Evolutionary conservation across 306 rosid genomes (phyloP), one percentile per base, ranked within the genome.

Genomic region (Quercus suber): DNA sequence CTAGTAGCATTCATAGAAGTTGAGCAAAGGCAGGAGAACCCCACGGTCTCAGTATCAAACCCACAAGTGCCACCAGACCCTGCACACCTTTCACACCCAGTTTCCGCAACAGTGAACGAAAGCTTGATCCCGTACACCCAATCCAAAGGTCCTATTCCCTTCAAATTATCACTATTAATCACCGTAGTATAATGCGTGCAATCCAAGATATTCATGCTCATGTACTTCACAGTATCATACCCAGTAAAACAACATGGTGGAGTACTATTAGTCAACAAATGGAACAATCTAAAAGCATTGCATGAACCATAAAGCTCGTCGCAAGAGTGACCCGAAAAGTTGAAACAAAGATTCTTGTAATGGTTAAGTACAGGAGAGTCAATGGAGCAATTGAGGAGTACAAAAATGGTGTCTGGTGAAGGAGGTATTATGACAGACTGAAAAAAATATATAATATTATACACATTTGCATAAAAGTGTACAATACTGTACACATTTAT

Each of bases 281-380:
- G 97, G 77, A 92, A 94, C 3, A 94, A 84, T 72, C 97, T 74
- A 25, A 94, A 94, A 13, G 97, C 97, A 35, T 91, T 94, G 79
- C 98, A 92, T 3, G 92, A 37, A 4, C 82, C 83, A 70, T 92
- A 94, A 18, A 94, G 97, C 84, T 94, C 97, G 60, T 94, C 95
- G 69, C 98, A 92, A 1, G 97, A 87, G 80, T 94, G 98, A 4
- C 93, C 97, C 0, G 91, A 92, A 77, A 94, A 91, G 83, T 92
- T 92, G 89, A 90, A 92, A 75, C 98, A 92, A 30, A 94, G 92
- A 63, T 90, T 89, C 74, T 85, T 91, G 86, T 92, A 94, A 78
- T 92, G 97, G 92, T 94, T 94, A 35, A 94, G 97, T 55, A 94
- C 89, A 7, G 98, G 98, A 17, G 98, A 94, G 78, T 94, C 97